phyloP scores from a whole-genome alignment of 192 early-diverging fungal species.

The Jimgerdemannia lactiflua region DNA sequence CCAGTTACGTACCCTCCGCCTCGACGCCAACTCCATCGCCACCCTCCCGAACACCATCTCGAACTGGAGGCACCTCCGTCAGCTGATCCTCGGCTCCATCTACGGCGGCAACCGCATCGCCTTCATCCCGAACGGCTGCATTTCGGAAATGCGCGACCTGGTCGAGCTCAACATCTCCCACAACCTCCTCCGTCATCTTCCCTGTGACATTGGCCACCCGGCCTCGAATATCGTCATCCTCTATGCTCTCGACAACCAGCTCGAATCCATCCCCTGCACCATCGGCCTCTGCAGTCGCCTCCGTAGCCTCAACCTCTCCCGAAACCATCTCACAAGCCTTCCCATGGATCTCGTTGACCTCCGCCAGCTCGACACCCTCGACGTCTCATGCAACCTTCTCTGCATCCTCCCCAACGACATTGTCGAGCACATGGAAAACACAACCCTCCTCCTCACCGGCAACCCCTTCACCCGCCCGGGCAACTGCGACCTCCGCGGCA shows the following conservation, averaged over 20 bases:
- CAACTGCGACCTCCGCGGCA: constrained; percentile 14
- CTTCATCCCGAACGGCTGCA: constrained; percentile 30
- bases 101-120: constrained; percentile 46
- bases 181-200: constrained; percentile 43
- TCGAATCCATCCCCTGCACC: constrained; percentile 46
- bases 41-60: constrained; percentile 28
- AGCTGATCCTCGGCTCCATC: constrained; percentile 46
- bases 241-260: constrained; percentile 41
- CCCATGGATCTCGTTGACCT: constrained; percentile 26
- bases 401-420: constrained; percentile 34
- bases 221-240: constrained; percentile 32
- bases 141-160: constrained; percentile 37
- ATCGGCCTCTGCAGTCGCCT: constrained; percentile 30
- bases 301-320: constrained; percentile 23
- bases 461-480: constrained; percentile 47
- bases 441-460: constrained; percentile 46
- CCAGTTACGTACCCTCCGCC: constrained; percentile 31
- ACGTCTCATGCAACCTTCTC: constrained; percentile 30
- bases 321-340: constrained; percentile 31
- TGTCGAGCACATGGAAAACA: constrained; percentile 31
- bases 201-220: constrained; percentile 36
- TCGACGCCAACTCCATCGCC: constrained; percentile 44
- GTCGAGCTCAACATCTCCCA: constrained; percentile 51
- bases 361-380: constrained; percentile 21
- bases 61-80: constrained; percentile 36